Percentiles rank a stretch among this genome's conserved stretches.
Conservation (phyloP, 2,329 filamentous ascomycete genomes). For the Canariomyces notabilis region DNA sequence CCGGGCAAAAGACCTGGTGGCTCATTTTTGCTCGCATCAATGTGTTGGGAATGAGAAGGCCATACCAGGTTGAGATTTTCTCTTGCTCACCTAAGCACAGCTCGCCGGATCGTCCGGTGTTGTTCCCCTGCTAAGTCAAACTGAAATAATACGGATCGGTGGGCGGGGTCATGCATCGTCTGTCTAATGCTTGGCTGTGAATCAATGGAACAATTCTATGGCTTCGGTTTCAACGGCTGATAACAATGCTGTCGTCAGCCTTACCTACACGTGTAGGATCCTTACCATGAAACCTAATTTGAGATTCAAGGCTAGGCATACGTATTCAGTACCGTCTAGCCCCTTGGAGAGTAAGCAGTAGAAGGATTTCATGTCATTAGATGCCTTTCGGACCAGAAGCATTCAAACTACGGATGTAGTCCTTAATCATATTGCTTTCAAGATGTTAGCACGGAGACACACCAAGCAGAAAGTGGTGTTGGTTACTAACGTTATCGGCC, state of each 20-base stretch:
- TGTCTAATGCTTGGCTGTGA: not conserved
- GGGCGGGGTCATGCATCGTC: not conserved
- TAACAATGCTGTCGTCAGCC: too few species aligned
- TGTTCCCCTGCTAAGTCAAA: not conserved
- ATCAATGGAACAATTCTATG: not conserved
- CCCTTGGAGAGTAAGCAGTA: not conserved
- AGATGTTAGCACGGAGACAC: not conserved
- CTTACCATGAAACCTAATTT: not conserved
- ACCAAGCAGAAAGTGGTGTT: not conserved
- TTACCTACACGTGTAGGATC: too few species aligned
- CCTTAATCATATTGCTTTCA: not conserved
- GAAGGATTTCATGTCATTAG: not conserved
- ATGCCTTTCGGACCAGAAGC: not conserved
- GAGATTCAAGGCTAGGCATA: not conserved
- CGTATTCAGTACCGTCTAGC: not conserved
- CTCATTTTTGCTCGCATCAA: too few species aligned
- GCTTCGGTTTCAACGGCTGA: not conserved
- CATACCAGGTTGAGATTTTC: not conserved
- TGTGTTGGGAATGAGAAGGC: not conserved
- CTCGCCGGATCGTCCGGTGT: not conserved
- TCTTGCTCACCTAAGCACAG: not conserved
- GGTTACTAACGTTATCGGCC: not conserved
- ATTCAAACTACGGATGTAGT: not conserved
- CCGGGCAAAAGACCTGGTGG: not conserved
- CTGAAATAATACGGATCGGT: not conserved